Base-by-base conservation (phyloP, 257 asterid species). In the Catharanthus roseus region DNA sequence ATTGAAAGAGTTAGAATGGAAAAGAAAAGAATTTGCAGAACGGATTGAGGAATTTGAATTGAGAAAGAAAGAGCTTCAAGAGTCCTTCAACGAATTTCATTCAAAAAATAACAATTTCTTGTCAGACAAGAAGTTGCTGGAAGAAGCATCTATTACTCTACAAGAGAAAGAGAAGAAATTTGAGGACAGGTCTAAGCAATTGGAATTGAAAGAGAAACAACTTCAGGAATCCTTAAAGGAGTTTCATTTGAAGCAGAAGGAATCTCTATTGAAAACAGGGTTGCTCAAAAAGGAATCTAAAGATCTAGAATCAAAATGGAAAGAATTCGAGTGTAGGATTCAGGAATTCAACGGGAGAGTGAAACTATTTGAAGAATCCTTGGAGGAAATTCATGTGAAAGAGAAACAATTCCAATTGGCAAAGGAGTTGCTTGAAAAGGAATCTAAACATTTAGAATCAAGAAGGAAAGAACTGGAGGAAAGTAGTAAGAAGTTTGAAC, bases 211-310 rank as follows among this genome's bases (percentile, higher is more conserved):
- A 2, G 67, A 61, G 47, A 34, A 10, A 61, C 45, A 61, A 41
- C 41, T 67, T 62, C 58, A 75, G 58, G 74, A 85, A 23, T 74
- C 72, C 70, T 78, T 44, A 63, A 80, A 61, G 67, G 78, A 82
- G 54, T 50, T 78, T 62, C 36, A 21, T 57, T 66, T 69, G 47
- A 10, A 62, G 55, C 28, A 74, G 68, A 64, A 78, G 74, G 41
- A 65, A 36, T 15, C 26, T 49, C 9, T 16, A 60, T 2, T 39
- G 12, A 18, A 10, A 26, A 53, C 58, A 69, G 50, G 47, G 33
- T 29, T 69, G 66, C 12, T 62, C 6, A 70, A 75, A 55, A 49
- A 44, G 60, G 63, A 50, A 49, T 29, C 69, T 23, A 49, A 75
- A 12, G 74, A 60, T 49, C 53, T 75, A 26, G 60, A 69, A 49